Conservation (phyloP, 345 rosid species). For the Lepidium africanum region DNA sequence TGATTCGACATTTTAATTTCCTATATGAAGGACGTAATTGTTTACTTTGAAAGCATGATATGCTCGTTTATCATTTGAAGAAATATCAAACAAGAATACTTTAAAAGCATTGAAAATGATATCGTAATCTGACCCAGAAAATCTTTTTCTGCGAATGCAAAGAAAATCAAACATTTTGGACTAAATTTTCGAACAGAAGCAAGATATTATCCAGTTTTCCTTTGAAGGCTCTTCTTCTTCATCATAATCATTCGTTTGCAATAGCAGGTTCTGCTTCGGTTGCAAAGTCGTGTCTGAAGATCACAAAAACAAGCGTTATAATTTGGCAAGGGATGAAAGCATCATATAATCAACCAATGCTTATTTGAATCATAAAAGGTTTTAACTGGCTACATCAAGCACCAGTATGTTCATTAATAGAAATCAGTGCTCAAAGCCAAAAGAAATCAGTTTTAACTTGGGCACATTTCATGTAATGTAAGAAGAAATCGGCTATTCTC, state of each 20-base stretch:
- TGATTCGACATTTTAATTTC: background rate
- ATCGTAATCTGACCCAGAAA: background rate
- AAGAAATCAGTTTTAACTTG: background rate
- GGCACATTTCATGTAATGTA: background rate
- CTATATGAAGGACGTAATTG: background rate
- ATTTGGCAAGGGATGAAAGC: background rate
- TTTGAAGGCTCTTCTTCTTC: background rate
- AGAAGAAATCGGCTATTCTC: background rate
- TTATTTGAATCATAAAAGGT: background rate
- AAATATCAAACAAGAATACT: background rate
- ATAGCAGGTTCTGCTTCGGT: conserved; percentile 14
- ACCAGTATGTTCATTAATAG: background rate
- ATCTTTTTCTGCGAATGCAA: conserved; percentile 2
- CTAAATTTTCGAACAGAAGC: conserved; percentile 1
- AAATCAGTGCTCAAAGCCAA: background rate
- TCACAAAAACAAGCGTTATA: background rate
- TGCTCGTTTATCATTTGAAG: conserved; percentile 1
- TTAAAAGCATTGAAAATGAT: background rate
- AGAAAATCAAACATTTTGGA: conserved; percentile 12
- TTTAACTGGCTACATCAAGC: background rate
- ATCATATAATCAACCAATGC: background rate
- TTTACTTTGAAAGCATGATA: background rate
- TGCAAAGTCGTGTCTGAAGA: conserved; percentile 25
- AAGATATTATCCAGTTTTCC: background rate
- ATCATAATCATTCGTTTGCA: conserved; percentile 21